Evolutionary conservation across 805 yeast genomes (phyloP).

Genomic region (Metschnikowia kofuensis): DNA sequence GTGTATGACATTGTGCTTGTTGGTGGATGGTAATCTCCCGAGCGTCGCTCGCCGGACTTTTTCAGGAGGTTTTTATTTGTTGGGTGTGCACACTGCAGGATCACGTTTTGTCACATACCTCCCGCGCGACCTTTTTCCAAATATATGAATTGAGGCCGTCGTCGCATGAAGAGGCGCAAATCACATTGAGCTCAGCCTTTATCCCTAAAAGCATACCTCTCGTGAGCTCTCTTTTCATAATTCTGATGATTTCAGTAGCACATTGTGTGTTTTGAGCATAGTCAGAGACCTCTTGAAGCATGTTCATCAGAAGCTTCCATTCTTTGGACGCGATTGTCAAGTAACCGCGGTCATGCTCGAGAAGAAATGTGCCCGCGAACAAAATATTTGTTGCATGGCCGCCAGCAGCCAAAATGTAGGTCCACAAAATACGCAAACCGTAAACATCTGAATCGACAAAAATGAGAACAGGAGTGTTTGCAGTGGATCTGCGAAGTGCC

Average conservation of each 20-base stretch:
- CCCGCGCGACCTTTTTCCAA: constrained; percentile 14
- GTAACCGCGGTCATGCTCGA: constrained; percentile 14
- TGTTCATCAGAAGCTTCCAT: constrained; percentile 12
- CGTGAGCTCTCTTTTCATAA: constrained; percentile 46
- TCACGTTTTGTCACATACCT: constrained; percentile 16
- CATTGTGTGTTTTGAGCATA: not conserved
- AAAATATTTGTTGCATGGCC: not conserved
- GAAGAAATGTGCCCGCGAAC: constrained; percentile 16
- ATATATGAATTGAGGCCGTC: constrained; percentile 10
- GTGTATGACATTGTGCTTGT: constrained; percentile 62
- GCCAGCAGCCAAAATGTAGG: constrained; percentile 5
- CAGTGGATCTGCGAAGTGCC: constrained; percentile 1
- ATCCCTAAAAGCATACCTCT: constrained; percentile 48
- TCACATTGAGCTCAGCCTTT: constrained; percentile 58
- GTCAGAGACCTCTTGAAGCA: constrained; percentile 5
- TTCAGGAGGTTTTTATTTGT: constrained; percentile 11
- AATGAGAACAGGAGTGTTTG: constrained; percentile 6
- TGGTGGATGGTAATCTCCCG: not conserved
- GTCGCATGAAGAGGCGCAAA: constrained; percentile 16
- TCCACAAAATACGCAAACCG: constrained; percentile 17
- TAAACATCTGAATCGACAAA: constrained; percentile 21
- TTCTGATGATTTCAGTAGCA: not conserved
- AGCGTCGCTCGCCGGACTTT: constrained; percentile 5
- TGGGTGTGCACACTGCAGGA: constrained; percentile 13
- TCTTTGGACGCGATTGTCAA: constrained; percentile 14